These are phyloP conservation scores for Geotrichum citri-aurantii DNA, from an alignment of 1,139 yeast genomes.

Conservation along the genomic window DNA sequence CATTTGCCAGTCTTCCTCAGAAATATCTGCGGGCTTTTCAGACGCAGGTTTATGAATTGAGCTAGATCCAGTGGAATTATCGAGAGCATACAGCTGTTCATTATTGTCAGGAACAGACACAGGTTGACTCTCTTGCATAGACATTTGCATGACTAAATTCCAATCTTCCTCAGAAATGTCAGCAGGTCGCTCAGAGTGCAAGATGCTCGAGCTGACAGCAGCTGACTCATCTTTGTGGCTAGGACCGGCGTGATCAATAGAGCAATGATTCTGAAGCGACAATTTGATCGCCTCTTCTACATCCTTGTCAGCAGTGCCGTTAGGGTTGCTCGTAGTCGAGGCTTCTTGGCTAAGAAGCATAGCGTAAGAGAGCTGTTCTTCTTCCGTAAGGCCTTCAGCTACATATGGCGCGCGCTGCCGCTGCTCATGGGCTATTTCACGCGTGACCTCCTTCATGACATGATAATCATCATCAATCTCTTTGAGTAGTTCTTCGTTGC, in stretches of 20 bases:
- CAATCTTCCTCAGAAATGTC: conserved; percentile 10
- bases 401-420: conserved; percentile 29
- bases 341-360: conserved; percentile 34
- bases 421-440: conserved; percentile 24
- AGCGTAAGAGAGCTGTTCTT: conserved; percentile 42
- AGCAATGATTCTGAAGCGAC: conserved; percentile 19
- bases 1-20: conserved; percentile 6
- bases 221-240: background rate
- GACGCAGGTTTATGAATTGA: background rate
- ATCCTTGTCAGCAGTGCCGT: conserved; percentile 24
- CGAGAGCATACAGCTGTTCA: background rate
- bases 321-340: conserved; percentile 12
- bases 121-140: conserved; percentile 17
- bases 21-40: background rate
- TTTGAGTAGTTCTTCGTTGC: conserved; percentile 34
- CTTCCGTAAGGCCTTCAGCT: conserved; percentile 40
- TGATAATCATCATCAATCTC: conserved; percentile 34
- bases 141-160: conserved; percentile 20
- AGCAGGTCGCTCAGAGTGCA: background rate
- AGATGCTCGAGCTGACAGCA: background rate
- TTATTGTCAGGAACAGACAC: conserved; percentile 15
- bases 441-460: conserved; percentile 20
- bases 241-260: background rate
- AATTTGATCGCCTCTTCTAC: conserved; percentile 25
- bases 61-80: background rate